A percentile compares a stretch with the other conserved stretches of the same genome.
phyloP scores from a whole-genome alignment of 331 rosid genomes.

The Pyracantha coccinea region DNA sequence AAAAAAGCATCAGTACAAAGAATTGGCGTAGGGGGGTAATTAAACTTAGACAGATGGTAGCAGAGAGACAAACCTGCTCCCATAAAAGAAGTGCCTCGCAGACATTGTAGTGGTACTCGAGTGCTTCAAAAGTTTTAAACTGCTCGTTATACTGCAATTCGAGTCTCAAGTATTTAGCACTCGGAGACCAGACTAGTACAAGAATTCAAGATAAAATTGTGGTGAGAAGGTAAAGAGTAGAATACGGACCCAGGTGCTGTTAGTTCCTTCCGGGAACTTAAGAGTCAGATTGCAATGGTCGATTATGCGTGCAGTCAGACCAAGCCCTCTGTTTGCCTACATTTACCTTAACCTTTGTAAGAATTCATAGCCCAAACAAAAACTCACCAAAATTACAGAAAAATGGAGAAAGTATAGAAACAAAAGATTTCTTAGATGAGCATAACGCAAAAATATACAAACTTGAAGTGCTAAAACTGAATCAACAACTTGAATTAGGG shows the following conservation, averaged over 20 bases:
- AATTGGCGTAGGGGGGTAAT: background rate
- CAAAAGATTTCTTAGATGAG: background rate
- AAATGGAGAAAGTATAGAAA: background rate
- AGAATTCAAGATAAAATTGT: background rate
- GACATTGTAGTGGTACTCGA: slow-evolving; percentile 68
- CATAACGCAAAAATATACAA: background rate
- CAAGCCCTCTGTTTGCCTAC: slow-evolving; percentile 91
- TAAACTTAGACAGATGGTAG: background rate
- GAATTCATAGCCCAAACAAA: background rate
- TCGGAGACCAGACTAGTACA: background rate
- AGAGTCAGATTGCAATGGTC: slow-evolving; percentile 81
- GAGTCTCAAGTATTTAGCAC: slow-evolving; percentile 14
- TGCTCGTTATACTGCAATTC: slow-evolving; percentile 77
- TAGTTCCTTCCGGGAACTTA: slow-evolving; percentile 80
- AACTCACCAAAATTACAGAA: background rate
- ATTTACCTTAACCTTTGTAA: slow-evolving; percentile 21
- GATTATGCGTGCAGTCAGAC: slow-evolving; percentile 72
- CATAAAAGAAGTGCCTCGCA: slow-evolving; percentile 82
- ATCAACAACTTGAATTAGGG: background rate
- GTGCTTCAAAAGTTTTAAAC: slow-evolving; percentile 76
- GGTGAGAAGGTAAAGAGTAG: slow-evolving; percentile 1
- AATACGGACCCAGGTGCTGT: slow-evolving; percentile 86
- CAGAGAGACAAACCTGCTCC: slow-evolving; percentile 70
- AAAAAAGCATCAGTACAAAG: slow-evolving; percentile 24
- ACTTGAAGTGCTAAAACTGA: background rate